Conservation (phyloP, 2,329 filamentous ascomycete species). For the Fusarium vanettenii region DNA sequence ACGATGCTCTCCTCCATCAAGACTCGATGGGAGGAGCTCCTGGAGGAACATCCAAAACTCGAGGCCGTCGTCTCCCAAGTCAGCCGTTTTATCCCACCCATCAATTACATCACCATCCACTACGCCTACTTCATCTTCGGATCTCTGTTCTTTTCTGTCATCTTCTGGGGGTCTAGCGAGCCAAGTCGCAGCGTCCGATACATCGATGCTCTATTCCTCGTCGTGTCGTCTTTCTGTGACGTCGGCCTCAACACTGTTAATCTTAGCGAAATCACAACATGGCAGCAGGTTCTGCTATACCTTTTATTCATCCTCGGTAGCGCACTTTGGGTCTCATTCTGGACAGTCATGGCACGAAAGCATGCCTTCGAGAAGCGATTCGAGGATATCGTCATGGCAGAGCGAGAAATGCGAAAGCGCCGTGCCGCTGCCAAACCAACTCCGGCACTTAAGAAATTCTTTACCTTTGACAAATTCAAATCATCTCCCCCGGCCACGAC, state of each 20-base stretch:
- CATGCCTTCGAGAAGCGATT: slow-evolving; percentile 73
- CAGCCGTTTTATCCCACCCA: slow-evolving; percentile 49
- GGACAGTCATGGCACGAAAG: slow-evolving; percentile 70
- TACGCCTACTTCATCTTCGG: slow-evolving; percentile 73
- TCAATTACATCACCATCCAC: slow-evolving; percentile 74
- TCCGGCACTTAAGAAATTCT: slow-evolving; percentile 22
- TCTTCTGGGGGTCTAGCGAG: slow-evolving; percentile 70
- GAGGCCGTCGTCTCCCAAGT: slow-evolving; percentile 2
- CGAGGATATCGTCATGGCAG: slow-evolving; percentile 59
- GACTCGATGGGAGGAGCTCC: slow-evolving; percentile 35
- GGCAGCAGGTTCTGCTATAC: slow-evolving; percentile 75
- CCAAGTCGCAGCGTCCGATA: slow-evolving; percentile 66
- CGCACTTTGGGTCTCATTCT: slow-evolving; percentile 73
- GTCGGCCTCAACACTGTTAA: slow-evolving; percentile 77
- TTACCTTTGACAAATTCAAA: slow-evolving; percentile 37
- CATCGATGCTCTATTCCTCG: slow-evolving; percentile 74
- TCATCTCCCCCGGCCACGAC: slow-evolving; percentile 22
- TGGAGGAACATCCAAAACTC: slow-evolving; percentile 35
- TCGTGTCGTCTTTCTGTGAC: slow-evolving; percentile 74
- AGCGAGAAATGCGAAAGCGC: slow-evolving; percentile 47
- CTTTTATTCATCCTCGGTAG: slow-evolving; percentile 74
- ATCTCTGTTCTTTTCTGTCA: slow-evolving; percentile 64
- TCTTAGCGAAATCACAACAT: slow-evolving; percentile 71
- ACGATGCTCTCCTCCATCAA: slow-evolving; percentile 38
- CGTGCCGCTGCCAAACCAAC: slow-evolving; percentile 13